Conservation (phyloP, 163 green algal species). For the Coccomyxa subellipsoidea region DNA sequence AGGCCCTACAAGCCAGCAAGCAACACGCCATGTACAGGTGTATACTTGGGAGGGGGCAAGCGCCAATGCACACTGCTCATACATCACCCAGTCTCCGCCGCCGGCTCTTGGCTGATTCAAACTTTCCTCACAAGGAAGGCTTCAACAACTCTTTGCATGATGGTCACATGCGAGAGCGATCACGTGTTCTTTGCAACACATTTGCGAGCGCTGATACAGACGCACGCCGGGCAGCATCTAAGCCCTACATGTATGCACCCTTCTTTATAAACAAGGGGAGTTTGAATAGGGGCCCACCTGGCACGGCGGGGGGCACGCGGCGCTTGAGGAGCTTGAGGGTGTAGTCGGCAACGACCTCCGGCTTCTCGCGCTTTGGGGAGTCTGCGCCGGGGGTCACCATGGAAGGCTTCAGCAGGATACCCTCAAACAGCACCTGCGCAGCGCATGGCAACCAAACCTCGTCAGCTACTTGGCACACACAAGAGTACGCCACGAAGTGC, state of each 20-base stretch:
- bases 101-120: too few species aligned
- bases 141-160: too few species aligned
- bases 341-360: constrained; percentile 87
- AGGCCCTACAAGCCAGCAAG: too few species aligned
- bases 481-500: neutral
- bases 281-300: constrained; percentile 39
- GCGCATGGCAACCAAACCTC: neutral
- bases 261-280: neutral
- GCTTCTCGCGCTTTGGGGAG: constrained; percentile 60
- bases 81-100: too few species aligned
- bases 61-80: too few species aligned
- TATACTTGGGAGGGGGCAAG: too few species aligned
- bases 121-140: too few species aligned
- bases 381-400: constrained; percentile 99
- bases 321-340: constrained; percentile 94
- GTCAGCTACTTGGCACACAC: neutral
- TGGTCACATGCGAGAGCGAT: neutral
- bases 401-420: constrained; percentile 99
- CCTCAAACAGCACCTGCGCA: constrained; percentile 91
- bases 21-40: too few species aligned
- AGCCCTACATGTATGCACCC: too few species aligned
- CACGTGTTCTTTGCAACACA: neutral
- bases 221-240: too few species aligned
- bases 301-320: constrained; percentile 94
- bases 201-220: too few species aligned